Evolutionary conservation across 805 yeast genomes (phyloP), one percentile per base, ranked within the genome.

Genomic region (Saccharomycopsis sp.): DNA sequence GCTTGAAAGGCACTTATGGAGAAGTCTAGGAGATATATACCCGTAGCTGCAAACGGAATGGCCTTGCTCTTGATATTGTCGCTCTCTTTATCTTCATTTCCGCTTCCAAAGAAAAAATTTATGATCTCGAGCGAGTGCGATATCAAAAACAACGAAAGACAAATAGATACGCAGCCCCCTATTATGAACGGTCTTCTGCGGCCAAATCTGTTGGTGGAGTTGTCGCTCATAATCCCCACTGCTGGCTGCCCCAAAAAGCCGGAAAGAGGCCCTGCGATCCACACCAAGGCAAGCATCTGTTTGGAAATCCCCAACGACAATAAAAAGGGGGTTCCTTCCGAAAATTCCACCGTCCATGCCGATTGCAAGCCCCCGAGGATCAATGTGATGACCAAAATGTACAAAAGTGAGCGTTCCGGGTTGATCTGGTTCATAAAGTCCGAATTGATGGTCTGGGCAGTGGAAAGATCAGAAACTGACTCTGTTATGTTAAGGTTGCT

Each of bases 231-330:
- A 5, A 80, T 71, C 0, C 89, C 89, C 46, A 83, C 79, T 2
- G 83, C 71, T 0, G 89, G 89, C 67, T 83, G 88, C 0, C 85
- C 85, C 21, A 83, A 62, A 0, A 84, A 75, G 0, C 88, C 88
- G 14, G 84, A 78, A 15, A 82, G 64, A 0, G 89, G 88, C 1
- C 88, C 87, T 0, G 87, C 86, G 21, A 83, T 75, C 89, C 88
- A 83, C 2, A 83, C 77, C 51, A 83, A 69, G 4, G 85, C 82
- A 63, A 83, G 67, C 0, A 75, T 64, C 21, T 79, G 76, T 63
- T 81, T 82, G 1, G 86, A 78, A 52, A 83, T 71, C 2, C 88
- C 88, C n/a, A 83, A 68, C 0, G 84, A 80, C n/a, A 82, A 68
- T 15, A 83, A 66, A 63, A 77, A 82, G 0, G 87, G 84, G 2